Evolutionary conservation across 2,329 filamentous ascomycete species (phyloP).

Genomic region (Trichoderma semiorbis): DNA sequence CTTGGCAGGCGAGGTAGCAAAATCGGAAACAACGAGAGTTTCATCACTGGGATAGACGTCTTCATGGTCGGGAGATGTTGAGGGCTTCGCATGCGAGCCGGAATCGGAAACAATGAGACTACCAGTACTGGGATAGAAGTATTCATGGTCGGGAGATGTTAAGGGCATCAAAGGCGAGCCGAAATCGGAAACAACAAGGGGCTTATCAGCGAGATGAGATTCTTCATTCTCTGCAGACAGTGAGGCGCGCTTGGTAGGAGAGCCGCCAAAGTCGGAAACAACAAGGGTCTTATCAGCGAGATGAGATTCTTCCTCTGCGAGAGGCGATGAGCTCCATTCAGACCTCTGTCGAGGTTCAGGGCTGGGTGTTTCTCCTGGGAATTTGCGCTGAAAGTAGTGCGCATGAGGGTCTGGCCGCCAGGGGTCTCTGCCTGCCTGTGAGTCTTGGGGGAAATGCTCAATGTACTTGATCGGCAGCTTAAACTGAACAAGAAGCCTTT

Average conservation of each 20-base stretch:
- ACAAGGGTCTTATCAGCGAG: slow-evolving; percentile 14
- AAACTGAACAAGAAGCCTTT: slow-evolving; percentile 37
- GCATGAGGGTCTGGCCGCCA: too few species aligned
- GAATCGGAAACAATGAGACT: slow-evolving; percentile 16
- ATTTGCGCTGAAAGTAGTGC: not conserved
- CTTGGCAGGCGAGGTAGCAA: not conserved
- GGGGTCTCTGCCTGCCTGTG: too few species aligned
- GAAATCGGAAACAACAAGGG: slow-evolving; percentile 9
- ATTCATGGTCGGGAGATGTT: not conserved
- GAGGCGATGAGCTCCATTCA: not conserved
- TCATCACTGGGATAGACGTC: not conserved
- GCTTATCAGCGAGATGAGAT: not conserved
- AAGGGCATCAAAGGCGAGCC: not conserved
- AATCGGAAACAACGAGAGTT: slow-evolving; percentile 17
- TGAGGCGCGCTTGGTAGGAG: not conserved
- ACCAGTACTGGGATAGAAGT: not conserved
- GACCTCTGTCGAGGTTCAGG: not conserved
- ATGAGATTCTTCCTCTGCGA: not conserved
- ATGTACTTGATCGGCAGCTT: slow-evolving; percentile 35
- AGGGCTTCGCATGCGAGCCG: not conserved
- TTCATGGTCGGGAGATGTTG: not conserved
- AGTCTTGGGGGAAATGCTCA: slow-evolving; percentile 27
- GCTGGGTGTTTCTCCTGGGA: not conserved
- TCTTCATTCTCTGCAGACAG: not conserved
- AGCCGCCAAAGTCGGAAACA: slow-evolving; percentile 6